Evolutionary conservation across 129 eudicot genomes (phyloP), one percentile per base, ranked within the genome.

Genomic region (Mikania micrantha): DNA sequence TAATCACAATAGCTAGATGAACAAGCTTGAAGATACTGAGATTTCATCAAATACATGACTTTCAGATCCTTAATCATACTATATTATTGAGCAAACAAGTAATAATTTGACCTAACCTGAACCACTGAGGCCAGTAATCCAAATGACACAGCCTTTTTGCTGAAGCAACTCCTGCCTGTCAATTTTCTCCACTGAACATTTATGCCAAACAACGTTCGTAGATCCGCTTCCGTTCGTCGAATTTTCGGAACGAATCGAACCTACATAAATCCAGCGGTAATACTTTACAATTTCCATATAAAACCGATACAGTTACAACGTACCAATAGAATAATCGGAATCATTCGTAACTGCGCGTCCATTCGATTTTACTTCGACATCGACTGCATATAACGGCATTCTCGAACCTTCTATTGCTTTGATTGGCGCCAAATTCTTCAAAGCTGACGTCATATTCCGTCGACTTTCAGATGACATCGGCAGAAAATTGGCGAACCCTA

Each of bases 61-160:
- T 48, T 48, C 54, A 16, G 24, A 48, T 36, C 54, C 54, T 11
- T 42, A 15, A 42, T 15, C 7, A 42, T 4, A 22, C 2, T 4
- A 32, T 21, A 4, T 25, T 15, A 5, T 11, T 4, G 8, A 54
- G 2, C 60, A 24, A 24, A 53, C 6, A n/a, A 21, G 9, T 27
- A 35, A 45, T 39, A 71, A 4, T 2, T 22, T 9, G 69, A 15
- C 70, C 85, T 60, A 67, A 92, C 98, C 98, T 84, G 98, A 92
- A 74, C 98, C 98, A 80, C 98, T 92, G 21, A 92, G 91, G 58
- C 98, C 98, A 52, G 98, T 92, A 36, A 92, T 85, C 98, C 96
- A 92, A 60, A 92, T 76, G 58, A 92, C 98, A 77, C 96, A 92
- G 3, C 98, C 98, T 81, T 75, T 84, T 44, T 92, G 98, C 59